Percentiles rank a stretch among this genome's conserved stretches.
These are phyloP conservation scores for Pelargonium myrrhifolium DNA, from an alignment of 441 rosid species.

Conservation along the genomic window DNA sequence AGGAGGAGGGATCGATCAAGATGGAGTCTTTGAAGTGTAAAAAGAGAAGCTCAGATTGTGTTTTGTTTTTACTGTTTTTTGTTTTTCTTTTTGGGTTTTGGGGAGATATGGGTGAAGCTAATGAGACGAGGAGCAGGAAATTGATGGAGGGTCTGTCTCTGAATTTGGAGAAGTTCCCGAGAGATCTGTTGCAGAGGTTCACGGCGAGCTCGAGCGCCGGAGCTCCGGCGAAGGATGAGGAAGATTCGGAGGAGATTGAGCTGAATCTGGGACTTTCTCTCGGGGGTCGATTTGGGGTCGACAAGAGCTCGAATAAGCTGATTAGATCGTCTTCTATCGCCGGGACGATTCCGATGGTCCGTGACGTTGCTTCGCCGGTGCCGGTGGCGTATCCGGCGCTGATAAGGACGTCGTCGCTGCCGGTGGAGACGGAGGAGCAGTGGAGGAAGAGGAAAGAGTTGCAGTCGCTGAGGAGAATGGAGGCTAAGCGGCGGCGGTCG, in stretches of 20 bases:
- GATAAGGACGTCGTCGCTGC: slow-evolving; percentile 56
- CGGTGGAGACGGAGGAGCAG: slow-evolving; percentile 56
- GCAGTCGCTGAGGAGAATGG: slow-evolving; percentile 67
- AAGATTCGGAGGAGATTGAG: slow-evolving; percentile 38
- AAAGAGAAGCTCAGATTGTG: neutral
- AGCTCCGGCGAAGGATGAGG: slow-evolving; percentile 7
- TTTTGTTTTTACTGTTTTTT: too few relatives aligned
- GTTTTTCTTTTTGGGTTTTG: neutral
- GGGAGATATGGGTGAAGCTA: neutral
- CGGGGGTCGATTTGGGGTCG: slow-evolving; percentile 73
- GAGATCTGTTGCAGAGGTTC: slow-evolving; percentile 42
- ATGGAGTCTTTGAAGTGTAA: neutral
- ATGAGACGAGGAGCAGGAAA: neutral
- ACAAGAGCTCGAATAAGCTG: slow-evolving; percentile 33
- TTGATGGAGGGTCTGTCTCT: too few relatives aligned
- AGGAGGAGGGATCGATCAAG: neutral
- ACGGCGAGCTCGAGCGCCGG: slow-evolving; percentile 23
- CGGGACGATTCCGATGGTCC: slow-evolving; percentile 30
- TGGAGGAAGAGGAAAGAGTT: slow-evolving; percentile 74
- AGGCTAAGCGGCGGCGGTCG: slow-evolving; percentile 73
- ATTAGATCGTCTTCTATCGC: slow-evolving; percentile 55
- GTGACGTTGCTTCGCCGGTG: neutral
- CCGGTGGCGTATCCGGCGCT: slow-evolving; percentile 18
- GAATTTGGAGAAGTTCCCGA: slow-evolving; percentile 13
- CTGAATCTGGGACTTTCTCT: slow-evolving; percentile 65